Base-by-base conservation (phyloP, 495 filamentous ascomycete genomes). In the Bathelium albidoporum region DNA sequence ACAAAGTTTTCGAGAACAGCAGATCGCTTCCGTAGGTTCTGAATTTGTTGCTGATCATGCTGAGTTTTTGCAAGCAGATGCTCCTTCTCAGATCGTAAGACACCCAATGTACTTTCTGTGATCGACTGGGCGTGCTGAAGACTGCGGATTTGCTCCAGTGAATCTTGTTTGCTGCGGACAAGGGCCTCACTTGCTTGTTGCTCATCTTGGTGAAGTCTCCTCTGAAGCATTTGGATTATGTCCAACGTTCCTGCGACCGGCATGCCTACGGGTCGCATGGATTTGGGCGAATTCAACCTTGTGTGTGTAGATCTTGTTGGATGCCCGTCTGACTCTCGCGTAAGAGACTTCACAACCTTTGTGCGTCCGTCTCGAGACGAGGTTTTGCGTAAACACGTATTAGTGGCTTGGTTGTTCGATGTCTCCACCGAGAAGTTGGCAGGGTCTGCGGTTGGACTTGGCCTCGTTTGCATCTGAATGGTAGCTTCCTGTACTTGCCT, bases 21-120 rank as follows among this genome's bases (percentile, higher is more conserved):
- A 55, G 4, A 26, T 29, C 49, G 49, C 24, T 55, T 55, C 16
- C 49, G 49, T 20, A 55, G 20, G 24, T 24, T 55, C 7, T 29
- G 20, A 29, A 55, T 55, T 29, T 55, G 49, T 55, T 55, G 22
- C 49, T 55, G 49, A 29, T 55, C 49, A 29, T 55, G 49, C 24
- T 20, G 49, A n/a, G 49, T 55, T 16, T 29, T 55, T 55, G 24
- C 49, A 55, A 55, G 49, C 24, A 55, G 16, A 10, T 16, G 49
- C 24, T 55, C 49, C 24, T 55, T 55, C 49, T 55, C 49, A 55
- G 49, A n/a, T 55, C 11, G 22, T 29, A 55, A 24, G 49, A 29
- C 24, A 2, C 29, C 49, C 49, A 55, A 26, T 55, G 26, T 55
- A 29, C 22, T 29, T 16, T 55, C 12, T 9, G 49, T 20, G 20